Evolutionary conservation across 2,329 filamentous ascomycete genomes (phyloP).

Genomic region (Penicillium sp.): DNA sequence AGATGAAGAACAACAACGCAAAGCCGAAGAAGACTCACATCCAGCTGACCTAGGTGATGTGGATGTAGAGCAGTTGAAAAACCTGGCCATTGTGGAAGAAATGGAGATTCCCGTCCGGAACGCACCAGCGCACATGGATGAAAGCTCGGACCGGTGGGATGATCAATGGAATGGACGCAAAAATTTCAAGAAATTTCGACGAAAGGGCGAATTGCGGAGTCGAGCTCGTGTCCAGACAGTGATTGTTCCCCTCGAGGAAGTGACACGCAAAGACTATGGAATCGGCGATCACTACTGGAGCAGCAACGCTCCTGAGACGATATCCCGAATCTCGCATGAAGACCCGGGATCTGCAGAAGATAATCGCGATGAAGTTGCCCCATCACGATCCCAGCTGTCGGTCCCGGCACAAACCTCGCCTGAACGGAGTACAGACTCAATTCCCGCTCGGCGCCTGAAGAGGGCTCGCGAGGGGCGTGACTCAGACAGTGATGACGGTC

Average conservation of each 20-base stretch:
- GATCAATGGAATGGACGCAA: slow-evolving; percentile 88
- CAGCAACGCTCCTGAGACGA: slow-evolving; percentile 29
- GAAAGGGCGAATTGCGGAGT: slow-evolving; percentile 35
- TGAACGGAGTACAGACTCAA: slow-evolving; percentile 21
- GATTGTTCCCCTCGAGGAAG: slow-evolving; percentile 71
- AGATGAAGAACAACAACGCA: slow-evolving; percentile 53
- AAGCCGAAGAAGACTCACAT: slow-evolving; percentile 56
- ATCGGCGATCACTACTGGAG: slow-evolving; percentile 74
- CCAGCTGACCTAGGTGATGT: slow-evolving; percentile 58
- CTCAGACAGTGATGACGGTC: slow-evolving; percentile 58
- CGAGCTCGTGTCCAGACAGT: slow-evolving; percentile 53
- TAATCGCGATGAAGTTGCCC: slow-evolving; percentile 3
- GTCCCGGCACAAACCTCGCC: slow-evolving; percentile 9
- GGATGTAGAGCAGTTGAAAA: slow-evolving; percentile 69
- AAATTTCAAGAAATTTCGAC: slow-evolving; percentile 86
- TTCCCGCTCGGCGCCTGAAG: slow-evolving; percentile 30
- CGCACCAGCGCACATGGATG: slow-evolving; percentile 33
- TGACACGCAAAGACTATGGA: slow-evolving; percentile 68
- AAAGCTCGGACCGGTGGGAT: slow-evolving; percentile 70
- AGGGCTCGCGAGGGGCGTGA: slow-evolving; percentile 42
- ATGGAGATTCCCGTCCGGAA: slow-evolving; percentile 59
- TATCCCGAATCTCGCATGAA: slow-evolving; percentile 12
- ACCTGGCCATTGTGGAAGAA: slow-evolving; percentile 72
- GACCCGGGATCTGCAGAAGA: slow-evolving; percentile 19
- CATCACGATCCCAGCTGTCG: slow-evolving; percentile 13